Conservation (phyloP, 257 asterid species). For the Solanum raphanifolium region DNA sequence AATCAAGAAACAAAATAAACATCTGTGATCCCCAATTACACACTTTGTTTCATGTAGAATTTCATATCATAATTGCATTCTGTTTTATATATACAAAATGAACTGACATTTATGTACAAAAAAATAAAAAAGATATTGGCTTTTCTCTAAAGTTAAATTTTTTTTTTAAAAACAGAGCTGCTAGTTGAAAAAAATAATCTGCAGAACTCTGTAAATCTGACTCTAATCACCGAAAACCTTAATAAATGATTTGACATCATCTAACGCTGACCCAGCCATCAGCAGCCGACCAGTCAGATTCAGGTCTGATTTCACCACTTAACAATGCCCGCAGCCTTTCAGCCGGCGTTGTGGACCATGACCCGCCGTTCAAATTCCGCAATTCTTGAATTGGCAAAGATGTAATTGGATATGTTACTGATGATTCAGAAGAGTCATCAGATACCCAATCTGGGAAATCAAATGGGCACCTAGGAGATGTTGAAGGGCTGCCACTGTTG, state of each 20-base stretch:
- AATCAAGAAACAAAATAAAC: not conserved
- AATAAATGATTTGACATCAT: constrained; percentile 21
- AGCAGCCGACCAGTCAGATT: constrained; percentile 36
- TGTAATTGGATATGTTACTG: constrained; percentile 24
- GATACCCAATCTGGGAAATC: constrained; percentile 65
- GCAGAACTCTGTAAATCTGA: constrained; percentile 6
- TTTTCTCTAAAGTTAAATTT: not conserved
- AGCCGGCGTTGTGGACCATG: constrained; percentile 20
- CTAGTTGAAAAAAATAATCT: constrained; percentile 4
- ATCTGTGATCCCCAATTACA: not conserved
- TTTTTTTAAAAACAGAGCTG: not conserved
- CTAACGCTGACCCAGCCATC: constrained; percentile 66
- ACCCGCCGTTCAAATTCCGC: constrained; percentile 5
- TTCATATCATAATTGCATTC: not conserved
- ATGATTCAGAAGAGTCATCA: constrained; percentile 4
- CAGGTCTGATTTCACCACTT: constrained; percentile 4
- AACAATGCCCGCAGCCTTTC: constrained; percentile 36
- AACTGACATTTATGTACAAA: not conserved
- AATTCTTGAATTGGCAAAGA: constrained; percentile 16
- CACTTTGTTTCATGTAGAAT: not conserved
- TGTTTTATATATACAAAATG: not conserved
- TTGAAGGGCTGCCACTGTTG: not conserved
- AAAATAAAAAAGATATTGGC: not conserved
- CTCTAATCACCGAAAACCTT: not conserved
- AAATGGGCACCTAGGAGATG: constrained; percentile 66